Evolutionary conservation across 2,329 filamentous ascomycete species (phyloP).

Genomic region (Falciphora oryzae): DNA sequence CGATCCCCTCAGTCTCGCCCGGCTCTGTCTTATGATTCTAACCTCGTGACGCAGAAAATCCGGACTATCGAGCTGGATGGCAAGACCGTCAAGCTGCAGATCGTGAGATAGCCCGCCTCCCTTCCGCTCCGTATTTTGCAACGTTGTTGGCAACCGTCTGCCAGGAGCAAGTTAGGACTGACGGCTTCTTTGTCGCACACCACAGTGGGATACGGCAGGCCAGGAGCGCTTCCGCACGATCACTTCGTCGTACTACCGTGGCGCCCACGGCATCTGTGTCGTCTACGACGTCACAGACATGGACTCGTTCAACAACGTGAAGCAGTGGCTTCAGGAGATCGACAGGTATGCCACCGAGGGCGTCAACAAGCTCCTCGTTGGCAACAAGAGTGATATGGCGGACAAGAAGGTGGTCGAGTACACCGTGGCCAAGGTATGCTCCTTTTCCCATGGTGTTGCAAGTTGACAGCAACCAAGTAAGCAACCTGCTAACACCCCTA

Average conservation of each 20-base stretch:
- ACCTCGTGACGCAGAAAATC: conserved; percentile 70
- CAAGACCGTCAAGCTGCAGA: conserved; percentile 99
- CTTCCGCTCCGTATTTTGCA: not conserved
- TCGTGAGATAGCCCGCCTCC: conserved; percentile 57
- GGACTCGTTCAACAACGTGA: conserved; percentile 99
- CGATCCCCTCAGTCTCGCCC: not conserved
- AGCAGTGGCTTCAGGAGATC: conserved; percentile 99
- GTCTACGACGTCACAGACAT: conserved; percentile 99
- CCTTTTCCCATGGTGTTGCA: not conserved
- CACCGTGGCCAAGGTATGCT: conserved; percentile 90
- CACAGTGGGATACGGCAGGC: conserved; percentile 88
- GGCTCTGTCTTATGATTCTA: not conserved
- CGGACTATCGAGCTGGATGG: conserved; percentile 98
- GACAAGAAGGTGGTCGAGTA: conserved; percentile 99
- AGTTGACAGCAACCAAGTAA: not conserved
- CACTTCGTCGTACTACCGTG: conserved; percentile 98
- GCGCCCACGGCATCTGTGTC: conserved; percentile 97
- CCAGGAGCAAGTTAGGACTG: not conserved
- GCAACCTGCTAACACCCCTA: conserved; percentile 7
- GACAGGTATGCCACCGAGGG: conserved; percentile 98
- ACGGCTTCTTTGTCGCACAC: not conserved
- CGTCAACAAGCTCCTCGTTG: conserved; percentile 98
- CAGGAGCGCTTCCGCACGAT: conserved; percentile 99
- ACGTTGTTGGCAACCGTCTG: not conserved
- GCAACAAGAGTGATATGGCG: conserved; percentile 99